Evolutionary conservation across 176 grass and related monocot genomes (phyloP).

Genomic region (Carex myosuroides): DNA sequence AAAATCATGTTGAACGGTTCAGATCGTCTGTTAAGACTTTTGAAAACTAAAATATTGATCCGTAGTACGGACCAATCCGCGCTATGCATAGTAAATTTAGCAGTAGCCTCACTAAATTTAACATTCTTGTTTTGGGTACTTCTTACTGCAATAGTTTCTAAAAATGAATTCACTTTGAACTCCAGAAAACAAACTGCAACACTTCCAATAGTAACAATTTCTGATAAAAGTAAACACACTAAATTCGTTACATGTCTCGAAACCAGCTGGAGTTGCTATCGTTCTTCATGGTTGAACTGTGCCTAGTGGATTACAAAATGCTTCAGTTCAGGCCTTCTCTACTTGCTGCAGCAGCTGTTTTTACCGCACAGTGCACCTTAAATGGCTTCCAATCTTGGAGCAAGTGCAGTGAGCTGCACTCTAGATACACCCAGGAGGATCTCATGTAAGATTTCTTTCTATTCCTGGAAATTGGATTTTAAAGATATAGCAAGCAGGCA

Average conservation of each 20-base stretch:
- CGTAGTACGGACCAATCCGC: too few species aligned
- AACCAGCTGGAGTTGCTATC: conserved; percentile 62
- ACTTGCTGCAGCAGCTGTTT: conserved; percentile 66
- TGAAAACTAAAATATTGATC: too few species aligned
- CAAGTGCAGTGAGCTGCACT: conserved; percentile 66
- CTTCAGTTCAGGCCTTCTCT: conserved; percentile 67
- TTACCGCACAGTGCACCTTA: conserved; percentile 64
- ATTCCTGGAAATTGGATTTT: not conserved
- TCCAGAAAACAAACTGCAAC: too few species aligned
- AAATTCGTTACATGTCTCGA: not conserved
- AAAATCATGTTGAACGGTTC: too few species aligned
- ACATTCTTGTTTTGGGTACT: not conserved
- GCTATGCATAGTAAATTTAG: too few species aligned
- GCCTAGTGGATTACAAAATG: conserved; percentile 70
- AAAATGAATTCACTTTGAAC: not conserved
- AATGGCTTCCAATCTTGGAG: conserved; percentile 63
- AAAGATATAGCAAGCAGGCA: not conserved
- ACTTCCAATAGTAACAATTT: too few species aligned
- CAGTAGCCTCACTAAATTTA: too few species aligned
- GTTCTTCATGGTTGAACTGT: conserved; percentile 78
- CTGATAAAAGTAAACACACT: too few species aligned
- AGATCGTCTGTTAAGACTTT: too few species aligned
- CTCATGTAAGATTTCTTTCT: conserved; percentile 35
- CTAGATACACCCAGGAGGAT: conserved; percentile 54
- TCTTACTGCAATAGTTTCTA: not conserved